A percentile compares a stretch with the other conserved stretches of the same genome.
Conservation (phyloP, 768 basidiomycete genomes). For the Boletus bicolor region DNA sequence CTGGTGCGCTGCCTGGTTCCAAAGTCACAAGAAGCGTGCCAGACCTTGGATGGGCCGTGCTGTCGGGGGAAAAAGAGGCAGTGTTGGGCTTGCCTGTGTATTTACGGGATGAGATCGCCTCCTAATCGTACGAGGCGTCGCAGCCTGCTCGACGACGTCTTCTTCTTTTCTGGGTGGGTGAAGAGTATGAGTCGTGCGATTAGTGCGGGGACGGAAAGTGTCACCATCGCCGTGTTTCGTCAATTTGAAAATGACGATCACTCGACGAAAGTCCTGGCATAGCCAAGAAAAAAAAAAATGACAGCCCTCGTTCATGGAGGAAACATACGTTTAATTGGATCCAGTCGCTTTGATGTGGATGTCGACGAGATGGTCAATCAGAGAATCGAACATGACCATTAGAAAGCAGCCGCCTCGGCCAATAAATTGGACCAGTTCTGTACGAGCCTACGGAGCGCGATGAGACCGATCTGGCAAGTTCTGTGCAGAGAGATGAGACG, state of each 20-base stretch:
- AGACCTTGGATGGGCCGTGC: background rate
- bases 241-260: too few species aligned
- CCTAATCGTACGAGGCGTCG: too few species aligned
- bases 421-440: background rate
- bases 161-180: too few species aligned
- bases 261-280: background rate
- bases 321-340: background rate
- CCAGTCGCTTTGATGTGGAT: background rate
- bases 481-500: background rate
- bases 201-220: too few species aligned
- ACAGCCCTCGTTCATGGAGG: too few species aligned
- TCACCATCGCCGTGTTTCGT: too few species aligned
- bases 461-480: constrained; percentile 7
- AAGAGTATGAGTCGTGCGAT: too few species aligned
- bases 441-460: background rate
- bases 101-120: too few species aligned
- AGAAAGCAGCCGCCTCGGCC: background rate
- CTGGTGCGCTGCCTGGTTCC: too few species aligned
- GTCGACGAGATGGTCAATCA: background rate
- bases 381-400: background rate
- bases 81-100: too few species aligned
- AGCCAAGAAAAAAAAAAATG: background rate
- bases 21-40: background rate
- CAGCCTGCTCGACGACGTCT: too few species aligned
- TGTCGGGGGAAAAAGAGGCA: background rate